phyloP scores from a whole-genome alignment of 169 alveolate species.

The Fabrea salina region DNA sequence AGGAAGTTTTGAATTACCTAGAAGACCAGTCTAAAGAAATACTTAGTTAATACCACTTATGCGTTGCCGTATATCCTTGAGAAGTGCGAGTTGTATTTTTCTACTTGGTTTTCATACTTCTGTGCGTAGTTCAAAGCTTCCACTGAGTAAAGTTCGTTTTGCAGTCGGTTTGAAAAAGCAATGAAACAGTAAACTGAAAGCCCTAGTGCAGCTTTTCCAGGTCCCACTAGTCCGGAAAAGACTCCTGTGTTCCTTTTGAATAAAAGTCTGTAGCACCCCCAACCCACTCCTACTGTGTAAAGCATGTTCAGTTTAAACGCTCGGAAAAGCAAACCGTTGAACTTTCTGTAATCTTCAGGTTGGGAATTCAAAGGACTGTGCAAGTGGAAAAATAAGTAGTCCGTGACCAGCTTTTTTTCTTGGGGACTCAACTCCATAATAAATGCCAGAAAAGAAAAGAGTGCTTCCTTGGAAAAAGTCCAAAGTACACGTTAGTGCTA shows the following conservation, averaged over 20 bases:
- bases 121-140: slow-evolving; percentile 14
- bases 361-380: slow-evolving; percentile 15
- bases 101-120: slow-evolving; percentile 14
- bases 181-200: neutral
- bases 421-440: neutral
- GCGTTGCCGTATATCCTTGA: slow-evolving; percentile 12
- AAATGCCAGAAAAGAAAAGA: no score
- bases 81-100: neutral
- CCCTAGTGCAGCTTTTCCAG: neutral
- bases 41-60: neutral
- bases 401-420: neutral
- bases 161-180: neutral
- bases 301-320: slow-evolving; percentile 9
- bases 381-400: slow-evolving; percentile 3
- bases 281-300: neutral
- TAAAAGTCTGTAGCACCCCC: neutral
- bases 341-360: neutral
- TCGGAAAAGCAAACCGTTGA: neutral
- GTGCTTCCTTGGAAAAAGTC: no score
- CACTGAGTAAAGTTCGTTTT: neutral
- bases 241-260: neutral
- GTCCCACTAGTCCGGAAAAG: neutral
- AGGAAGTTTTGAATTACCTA: neutral
- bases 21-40: neutral
- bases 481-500: no score